phyloP scores from a whole-genome alignment of 345 rosid genomes.

The Bruguiera gymnorhiza region DNA sequence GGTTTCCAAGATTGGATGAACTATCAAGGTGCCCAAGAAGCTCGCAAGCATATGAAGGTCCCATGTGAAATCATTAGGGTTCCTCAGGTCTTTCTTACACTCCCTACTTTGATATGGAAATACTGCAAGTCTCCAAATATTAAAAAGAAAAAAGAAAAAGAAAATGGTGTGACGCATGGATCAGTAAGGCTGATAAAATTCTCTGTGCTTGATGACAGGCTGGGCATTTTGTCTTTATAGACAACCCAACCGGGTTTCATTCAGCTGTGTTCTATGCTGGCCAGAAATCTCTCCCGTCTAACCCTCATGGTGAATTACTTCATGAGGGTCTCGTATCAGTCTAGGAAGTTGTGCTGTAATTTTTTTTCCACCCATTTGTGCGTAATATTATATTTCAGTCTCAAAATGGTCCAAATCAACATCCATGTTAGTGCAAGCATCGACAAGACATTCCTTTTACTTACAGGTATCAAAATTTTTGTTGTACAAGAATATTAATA shows the following conservation, averaged over 20 bases:
- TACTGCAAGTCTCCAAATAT: no score
- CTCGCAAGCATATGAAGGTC: conserved; percentile 77
- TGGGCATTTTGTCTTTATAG: conserved; percentile 90
- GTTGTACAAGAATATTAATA: no score
- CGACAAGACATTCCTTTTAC: not conserved
- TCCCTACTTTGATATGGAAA: not conserved
- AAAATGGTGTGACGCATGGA: not conserved
- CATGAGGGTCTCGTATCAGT: conserved; percentile 65
- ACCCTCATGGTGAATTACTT: conserved; percentile 45
- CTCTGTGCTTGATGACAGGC: conserved; percentile 33
- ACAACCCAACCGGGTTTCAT: conserved; percentile 71
- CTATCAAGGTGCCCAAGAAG: conserved; percentile 81
- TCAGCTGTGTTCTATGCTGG: conserved; percentile 73
- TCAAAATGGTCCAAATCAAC: not conserved
- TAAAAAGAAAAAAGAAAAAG: no score
- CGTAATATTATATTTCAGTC: not conserved
- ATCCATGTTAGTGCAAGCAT: not conserved
- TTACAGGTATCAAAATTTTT: not conserved
- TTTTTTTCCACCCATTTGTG: not conserved
- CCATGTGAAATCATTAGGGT: conserved; percentile 96
- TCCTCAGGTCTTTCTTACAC: conserved; percentile 58
- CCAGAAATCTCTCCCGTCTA: conserved; percentile 54
- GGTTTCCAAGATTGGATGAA: conserved; percentile 92
- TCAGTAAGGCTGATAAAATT: not conserved
- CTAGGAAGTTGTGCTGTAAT: conserved; percentile 22